Conservation (phyloP, 129 eudicot species). For the Calendula officinalis region DNA sequence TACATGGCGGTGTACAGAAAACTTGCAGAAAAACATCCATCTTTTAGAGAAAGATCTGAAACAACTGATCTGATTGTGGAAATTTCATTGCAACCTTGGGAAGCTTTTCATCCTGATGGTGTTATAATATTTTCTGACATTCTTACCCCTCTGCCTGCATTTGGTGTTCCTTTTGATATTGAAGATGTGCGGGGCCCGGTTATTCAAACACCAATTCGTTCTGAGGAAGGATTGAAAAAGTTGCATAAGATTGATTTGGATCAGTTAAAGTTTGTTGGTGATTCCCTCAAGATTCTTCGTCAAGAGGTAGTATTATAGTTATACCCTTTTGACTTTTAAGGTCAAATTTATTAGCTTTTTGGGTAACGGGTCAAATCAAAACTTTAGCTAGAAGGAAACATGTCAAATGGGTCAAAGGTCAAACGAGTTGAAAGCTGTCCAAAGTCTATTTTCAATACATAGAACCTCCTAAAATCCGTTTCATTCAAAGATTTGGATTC, state of each 20-base stretch:
- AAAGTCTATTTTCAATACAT: too few relatives aligned
- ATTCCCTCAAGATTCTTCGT: slow-evolving; percentile 74
- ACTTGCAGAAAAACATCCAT: slow-evolving; percentile 94
- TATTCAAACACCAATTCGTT: slow-evolving; percentile 81
- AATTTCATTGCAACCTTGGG: slow-evolving; percentile 99
- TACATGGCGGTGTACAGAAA: slow-evolving; percentile 94
- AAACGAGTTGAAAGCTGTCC: too few relatives aligned
- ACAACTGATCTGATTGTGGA: slow-evolving; percentile 97
- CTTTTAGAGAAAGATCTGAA: slow-evolving; percentile 98
- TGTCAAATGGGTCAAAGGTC: too few relatives aligned
- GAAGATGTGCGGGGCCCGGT: slow-evolving; percentile 95
- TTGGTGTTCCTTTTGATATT: slow-evolving; percentile 95
- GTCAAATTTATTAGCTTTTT: neutral
- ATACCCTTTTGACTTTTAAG: slow-evolving; percentile 1
- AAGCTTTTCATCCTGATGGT: slow-evolving; percentile 96
- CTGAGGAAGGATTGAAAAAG: slow-evolving; percentile 76
- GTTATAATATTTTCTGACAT: slow-evolving; percentile 96
- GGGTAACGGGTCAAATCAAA: too few relatives aligned
- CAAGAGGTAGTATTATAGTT: slow-evolving; percentile 48
- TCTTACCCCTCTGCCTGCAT: slow-evolving; percentile 95
- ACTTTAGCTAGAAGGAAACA: too few relatives aligned
- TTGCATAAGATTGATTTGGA: slow-evolving; percentile 83
- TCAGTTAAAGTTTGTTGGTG: slow-evolving; percentile 75
- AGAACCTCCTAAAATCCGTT: too few relatives aligned
- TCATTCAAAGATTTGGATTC: too few relatives aligned